Base-by-base conservation (phyloP, 129 eudicot genomes). In the Helianthus tuberosus region DNA sequence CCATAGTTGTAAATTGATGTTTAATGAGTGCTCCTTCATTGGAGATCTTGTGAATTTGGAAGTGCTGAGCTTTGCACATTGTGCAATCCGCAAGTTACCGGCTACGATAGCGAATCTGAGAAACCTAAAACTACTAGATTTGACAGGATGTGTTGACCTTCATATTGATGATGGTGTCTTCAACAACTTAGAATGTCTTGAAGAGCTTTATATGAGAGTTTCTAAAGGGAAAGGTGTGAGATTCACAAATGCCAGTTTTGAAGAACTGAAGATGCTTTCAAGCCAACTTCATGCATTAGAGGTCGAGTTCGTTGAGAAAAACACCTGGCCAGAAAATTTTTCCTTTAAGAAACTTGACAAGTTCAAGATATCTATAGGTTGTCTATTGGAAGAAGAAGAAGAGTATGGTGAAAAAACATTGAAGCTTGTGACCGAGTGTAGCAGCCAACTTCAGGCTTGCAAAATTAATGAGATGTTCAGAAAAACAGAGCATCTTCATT, bases 141-240 rank as follows among this genome's bases (percentile, higher is more conserved):
- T 69, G 74, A 50, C 74, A 0, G 74, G 48, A 29, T 69, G 74
- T 50, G 8, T 32, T 4, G 13, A n/a, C 5, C 74, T 69, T 29
- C 15, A 11, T 29, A 51, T 69, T 36, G 74, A 51, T 49, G 46
- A 69, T 25, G 74, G 74, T 32, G 74, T 69, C n/a, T 69, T 69
- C 13, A 29, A 51, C 13, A 51, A 32, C 0, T 32, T 69, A 23
- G 15, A 13, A 4, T 14, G 14, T 1, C 74, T 69, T 69, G 62
- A 69, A 69, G 74, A 69, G 36, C 64, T 69, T 10, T 69, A 69
- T 35, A 35, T 69, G 74, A 35, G 50, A 5, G 32, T 5, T 32
- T 41, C 5, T 4, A 1, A 5, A 0, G 0, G 4, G 5, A 9
- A 49, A 5, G 1, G 5, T 3, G 5, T 3, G 55, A 54, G 66